Base-by-base conservation (phyloP, 106 monocot species). In the Acanthochlamys bracteata region DNA sequence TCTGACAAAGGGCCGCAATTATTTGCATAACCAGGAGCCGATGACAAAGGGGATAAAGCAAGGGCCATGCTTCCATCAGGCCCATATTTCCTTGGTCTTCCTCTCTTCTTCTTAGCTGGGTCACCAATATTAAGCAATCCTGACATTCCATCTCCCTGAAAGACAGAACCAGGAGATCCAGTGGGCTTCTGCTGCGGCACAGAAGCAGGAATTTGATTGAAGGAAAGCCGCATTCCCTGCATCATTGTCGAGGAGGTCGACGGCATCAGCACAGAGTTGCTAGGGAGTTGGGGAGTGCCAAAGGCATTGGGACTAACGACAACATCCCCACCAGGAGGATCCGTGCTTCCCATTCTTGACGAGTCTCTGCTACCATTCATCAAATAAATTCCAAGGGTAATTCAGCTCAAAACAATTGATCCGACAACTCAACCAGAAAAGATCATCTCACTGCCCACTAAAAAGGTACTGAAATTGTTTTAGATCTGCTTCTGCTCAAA, bases 31-130 rank as follows among this genome's bases (percentile, higher is more conserved):
- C 80, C 75, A 1, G 75, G 55, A 20, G 57, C 55, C 11, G 82
- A 67, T 20, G 83, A 67, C 19, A 52, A 55, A 6, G 83, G 71
- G 14, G 69, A 70, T 45, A 84, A 66, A 39, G 66, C 84, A 42
- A 84, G 49, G 24, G 80, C 77, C 88, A 88, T 78, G 67, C 51
- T 71, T 14, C 81, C 81, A 66, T 87, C 87, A 3, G 87, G 79
- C 23, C 79, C 87, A 55, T 87, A 87, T 51, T 87, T 87, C 43
- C 88, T 81, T 26, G 88, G 88, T 55, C 88, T 76, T 24, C 89
- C 89, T 61, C 84, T 69, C 66, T 89, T 89, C 67, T 81, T 81
- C 71, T 79, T 79, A 53, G 69, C 39, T 22, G 71, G 76, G 41
- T 83, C 83, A 8, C 74, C 71, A 68, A 77, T 69, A 62, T 41